Percentiles rank a stretch among this genome's conserved stretches.
Evolutionary conservation across 2,329 filamentous ascomycete genomes (phyloP).

Genomic region (Scleromitrula shiraiana): DNA sequence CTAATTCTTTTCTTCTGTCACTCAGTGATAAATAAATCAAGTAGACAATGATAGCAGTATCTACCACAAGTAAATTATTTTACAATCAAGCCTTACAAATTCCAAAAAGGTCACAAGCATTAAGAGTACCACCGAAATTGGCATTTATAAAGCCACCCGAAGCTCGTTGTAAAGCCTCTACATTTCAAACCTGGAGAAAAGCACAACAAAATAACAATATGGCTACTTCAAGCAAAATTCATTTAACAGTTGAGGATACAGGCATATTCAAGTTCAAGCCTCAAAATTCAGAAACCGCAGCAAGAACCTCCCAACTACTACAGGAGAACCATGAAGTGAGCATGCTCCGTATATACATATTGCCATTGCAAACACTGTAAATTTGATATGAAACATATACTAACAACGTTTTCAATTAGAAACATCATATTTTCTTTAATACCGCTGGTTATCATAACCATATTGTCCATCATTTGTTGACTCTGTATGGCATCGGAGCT

Average conservation of each 20-base stretch:
- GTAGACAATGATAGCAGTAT: too few relatives aligned
- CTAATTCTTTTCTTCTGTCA: too few relatives aligned
- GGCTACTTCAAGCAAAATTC: slow-evolving; percentile 35
- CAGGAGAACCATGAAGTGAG: slow-evolving; percentile 63
- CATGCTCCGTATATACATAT: background rate
- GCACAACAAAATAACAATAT: slow-evolving; percentile 11
- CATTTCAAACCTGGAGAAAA: slow-evolving; percentile 13
- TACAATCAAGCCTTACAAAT: background rate
- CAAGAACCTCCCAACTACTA: slow-evolving; percentile 57
- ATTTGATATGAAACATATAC: background rate
- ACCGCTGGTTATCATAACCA: slow-evolving; percentile 72
- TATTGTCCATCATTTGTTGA: slow-evolving; percentile 69
- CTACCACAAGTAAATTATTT: background rate
- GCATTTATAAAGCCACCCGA: background rate
- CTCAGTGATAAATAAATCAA: too few relatives aligned
- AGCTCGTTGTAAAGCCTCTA: slow-evolving; percentile 10
- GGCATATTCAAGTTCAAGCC: slow-evolving; percentile 40
- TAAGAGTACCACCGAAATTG: background rate
- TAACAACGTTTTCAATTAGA: slow-evolving; percentile 34
- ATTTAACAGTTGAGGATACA: slow-evolving; percentile 40
- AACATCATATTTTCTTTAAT: slow-evolving; percentile 78
- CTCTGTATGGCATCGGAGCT: slow-evolving; percentile 69
- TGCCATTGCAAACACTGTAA: background rate
- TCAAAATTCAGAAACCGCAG: slow-evolving; percentile 51
- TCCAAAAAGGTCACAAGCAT: background rate